phyloP scores from a whole-genome alignment of 208 protist species.

The Blechomonas ayalai region DNA sequence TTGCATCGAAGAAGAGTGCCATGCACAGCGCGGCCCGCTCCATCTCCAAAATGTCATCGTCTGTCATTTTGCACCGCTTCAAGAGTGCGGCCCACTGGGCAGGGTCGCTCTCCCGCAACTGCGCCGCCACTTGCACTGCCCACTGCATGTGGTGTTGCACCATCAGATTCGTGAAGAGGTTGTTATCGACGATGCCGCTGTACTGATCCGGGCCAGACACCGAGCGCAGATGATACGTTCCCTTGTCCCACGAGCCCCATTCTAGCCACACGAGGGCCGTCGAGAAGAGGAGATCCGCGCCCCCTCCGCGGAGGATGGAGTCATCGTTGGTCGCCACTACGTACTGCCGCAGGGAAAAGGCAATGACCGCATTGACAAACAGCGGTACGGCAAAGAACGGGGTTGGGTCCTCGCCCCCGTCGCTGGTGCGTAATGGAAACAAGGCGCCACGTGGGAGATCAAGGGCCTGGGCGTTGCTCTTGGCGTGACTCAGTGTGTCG shows the following conservation, averaged over 20 bases:
- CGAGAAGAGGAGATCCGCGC: constrained; percentile 74
- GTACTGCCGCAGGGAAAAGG: constrained; percentile 74
- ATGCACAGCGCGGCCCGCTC: constrained; percentile 64
- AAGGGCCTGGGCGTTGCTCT: constrained; percentile 63
- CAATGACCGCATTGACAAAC: constrained; percentile 83
- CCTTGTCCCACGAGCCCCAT: constrained; percentile 83
- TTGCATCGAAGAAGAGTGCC: constrained; percentile 70
- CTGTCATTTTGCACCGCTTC: constrained; percentile 47
- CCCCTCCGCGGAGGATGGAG: constrained; percentile 48
- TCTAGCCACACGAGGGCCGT: constrained; percentile 80
- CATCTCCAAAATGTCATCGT: constrained; percentile 72
- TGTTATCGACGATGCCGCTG: constrained; percentile 81
- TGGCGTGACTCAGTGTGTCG: constrained; percentile 63
- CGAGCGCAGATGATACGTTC: constrained; percentile 74
- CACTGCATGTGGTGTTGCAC: constrained; percentile 81
- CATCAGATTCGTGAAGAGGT: constrained; percentile 91
- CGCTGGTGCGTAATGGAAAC: constrained; percentile 79
- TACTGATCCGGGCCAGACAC: constrained; percentile 85
- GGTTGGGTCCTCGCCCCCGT: constrained; percentile 60
- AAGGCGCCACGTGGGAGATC: constrained; percentile 76
- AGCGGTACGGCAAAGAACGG: constrained; percentile 70
- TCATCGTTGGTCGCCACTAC: constrained; percentile 73
- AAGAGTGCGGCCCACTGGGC: constrained; percentile 57
- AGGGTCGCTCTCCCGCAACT: constrained; percentile 43
- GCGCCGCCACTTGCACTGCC: constrained; percentile 54